These are phyloP conservation scores for Mycena amicta DNA, from an alignment of 768 basidiomycete genomes.

Conservation along the genomic window DNA sequence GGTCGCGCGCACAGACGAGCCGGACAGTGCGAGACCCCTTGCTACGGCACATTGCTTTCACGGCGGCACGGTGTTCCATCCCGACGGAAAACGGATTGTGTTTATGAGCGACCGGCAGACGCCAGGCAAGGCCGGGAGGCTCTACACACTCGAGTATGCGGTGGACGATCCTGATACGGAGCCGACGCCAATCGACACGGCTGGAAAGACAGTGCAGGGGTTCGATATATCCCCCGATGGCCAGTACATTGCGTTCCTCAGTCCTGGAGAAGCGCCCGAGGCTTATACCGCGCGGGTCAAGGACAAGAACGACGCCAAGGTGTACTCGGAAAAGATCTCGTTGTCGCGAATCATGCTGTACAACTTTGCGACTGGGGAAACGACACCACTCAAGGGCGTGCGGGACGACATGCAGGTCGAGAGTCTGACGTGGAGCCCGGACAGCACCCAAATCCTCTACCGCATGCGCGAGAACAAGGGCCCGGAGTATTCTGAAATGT, in stretches of 20 bases:
- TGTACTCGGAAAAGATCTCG: slow-evolving; percentile 27
- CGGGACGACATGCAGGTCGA: slow-evolving; percentile 32
- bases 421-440: slow-evolving; percentile 35
- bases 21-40: slow-evolving; percentile 31
- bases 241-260: slow-evolving; percentile 31
- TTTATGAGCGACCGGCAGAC: slow-evolving; percentile 35
- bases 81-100: slow-evolving; percentile 30
- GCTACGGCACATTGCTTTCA: slow-evolving; percentile 32
- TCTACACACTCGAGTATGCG: slow-evolving; percentile 24
- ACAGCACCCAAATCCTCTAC: slow-evolving; percentile 34
- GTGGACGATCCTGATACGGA: slow-evolving; percentile 6
- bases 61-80: slow-evolving; percentile 34
- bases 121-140: slow-evolving; percentile 29
- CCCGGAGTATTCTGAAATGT: slow-evolving; percentile 32
- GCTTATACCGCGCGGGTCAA: slow-evolving; percentile 19
- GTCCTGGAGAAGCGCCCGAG: slow-evolving; percentile 20
- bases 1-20: slow-evolving; percentile 31
- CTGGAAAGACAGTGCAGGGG: slow-evolving; percentile 27
- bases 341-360: slow-evolving; percentile 30
- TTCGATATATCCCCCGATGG: slow-evolving; percentile 39
- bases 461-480: slow-evolving; percentile 32
- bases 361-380: slow-evolving; percentile 27
- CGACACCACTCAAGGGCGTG: slow-evolving; percentile 23
- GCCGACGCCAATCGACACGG: slow-evolving; percentile 16
- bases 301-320: slow-evolving; percentile 29